Base-by-base conservation (phyloP, 495 filamentous ascomycete species). In the Astrocystis sublimbata region DNA sequence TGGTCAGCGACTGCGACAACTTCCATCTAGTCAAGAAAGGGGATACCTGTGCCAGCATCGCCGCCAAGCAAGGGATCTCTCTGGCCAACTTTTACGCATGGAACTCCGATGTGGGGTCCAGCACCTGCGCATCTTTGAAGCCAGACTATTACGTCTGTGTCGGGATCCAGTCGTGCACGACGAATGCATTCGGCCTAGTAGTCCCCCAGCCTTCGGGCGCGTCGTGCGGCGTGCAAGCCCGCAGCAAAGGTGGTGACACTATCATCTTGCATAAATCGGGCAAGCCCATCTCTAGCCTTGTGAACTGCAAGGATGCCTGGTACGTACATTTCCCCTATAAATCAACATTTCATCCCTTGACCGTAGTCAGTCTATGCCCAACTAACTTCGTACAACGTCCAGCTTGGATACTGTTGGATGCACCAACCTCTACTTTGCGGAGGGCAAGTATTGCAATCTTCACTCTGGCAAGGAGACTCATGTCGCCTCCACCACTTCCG, bases 21-120 rank as follows among this genome's bases (percentile, higher is more conserved):
- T 81, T 75, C 63, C 71, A 77, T 64, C 61, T 71, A 17, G 75
- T 81, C 15, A 24, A 52, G 19, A 21, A 26, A 4, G 78, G 75
- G 40, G 81, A 83, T 62, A 69, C 67, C 63, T 84, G 81, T 64
- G 53, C 52, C 15, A 65, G 66, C 45, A 72, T 84, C 35, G 73
- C 75, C 24, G 43, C 58, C 13, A 33, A 49, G n/a, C 28, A 67
- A 35, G 61, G 66, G 7, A 75, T 77, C 55, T 64, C 69, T 47
- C 21, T 70, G 9, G 49, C 54, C 28, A 36, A 70, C 59, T 67
- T 76, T 12, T 65, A 68, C 43, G 58, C 58, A 59, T 78, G 73
- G 67, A 75, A 76, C 62, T 74, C 74, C 50, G 78, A 71, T 42
- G 72, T 71, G 17, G 76, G 77, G 23, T 3, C 4, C 21, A 49